Conservation (phyloP, 2,329 filamentous ascomycete species). For the Bipolaris victoriae region DNA sequence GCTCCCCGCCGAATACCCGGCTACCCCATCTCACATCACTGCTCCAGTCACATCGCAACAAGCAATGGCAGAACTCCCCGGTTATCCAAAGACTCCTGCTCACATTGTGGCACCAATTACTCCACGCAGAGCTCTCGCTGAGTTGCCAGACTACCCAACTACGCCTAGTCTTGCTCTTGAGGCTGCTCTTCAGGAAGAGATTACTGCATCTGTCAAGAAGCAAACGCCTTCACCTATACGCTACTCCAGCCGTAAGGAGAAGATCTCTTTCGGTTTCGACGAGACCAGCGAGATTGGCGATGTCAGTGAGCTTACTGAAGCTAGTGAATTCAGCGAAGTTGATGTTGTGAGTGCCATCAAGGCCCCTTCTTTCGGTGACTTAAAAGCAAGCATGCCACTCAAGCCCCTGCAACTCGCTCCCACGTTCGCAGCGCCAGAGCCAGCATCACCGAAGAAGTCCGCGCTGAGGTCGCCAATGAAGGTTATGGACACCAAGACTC, state of each 20-base stretch:
- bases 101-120: constrained; percentile 30
- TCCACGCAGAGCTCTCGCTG: constrained; percentile 28
- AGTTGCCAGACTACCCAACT: constrained; percentile 31
- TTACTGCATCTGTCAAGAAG: constrained; percentile 35
- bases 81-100: constrained; percentile 31
- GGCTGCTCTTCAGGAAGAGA: constrained; percentile 35
- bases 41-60: constrained; percentile 13
- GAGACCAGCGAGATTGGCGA: constrained; percentile 22
- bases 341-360: constrained; percentile 20
- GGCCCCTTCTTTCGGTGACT: constrained; percentile 16
- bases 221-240: constrained; percentile 31
- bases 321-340: constrained; percentile 20
- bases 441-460: constrained; percentile 40
- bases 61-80: constrained; percentile 28
- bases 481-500: constrained; percentile 33
- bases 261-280: constrained; percentile 18
- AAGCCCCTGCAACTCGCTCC: constrained; percentile 24
- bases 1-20: constrained; percentile 17
- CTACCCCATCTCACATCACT: constrained; percentile 19
- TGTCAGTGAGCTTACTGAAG: constrained; percentile 21
- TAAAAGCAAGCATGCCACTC: constrained; percentile 21
- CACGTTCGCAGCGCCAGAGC: constrained; percentile 16
- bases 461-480: constrained; percentile 47
- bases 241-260: constrained; percentile 16
- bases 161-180: constrained; percentile 34